Evolutionary conservation across 139 green algal genomes (phyloP), one percentile per base, ranked within the genome.

Genomic region (Coccomyxa sp.): DNA sequence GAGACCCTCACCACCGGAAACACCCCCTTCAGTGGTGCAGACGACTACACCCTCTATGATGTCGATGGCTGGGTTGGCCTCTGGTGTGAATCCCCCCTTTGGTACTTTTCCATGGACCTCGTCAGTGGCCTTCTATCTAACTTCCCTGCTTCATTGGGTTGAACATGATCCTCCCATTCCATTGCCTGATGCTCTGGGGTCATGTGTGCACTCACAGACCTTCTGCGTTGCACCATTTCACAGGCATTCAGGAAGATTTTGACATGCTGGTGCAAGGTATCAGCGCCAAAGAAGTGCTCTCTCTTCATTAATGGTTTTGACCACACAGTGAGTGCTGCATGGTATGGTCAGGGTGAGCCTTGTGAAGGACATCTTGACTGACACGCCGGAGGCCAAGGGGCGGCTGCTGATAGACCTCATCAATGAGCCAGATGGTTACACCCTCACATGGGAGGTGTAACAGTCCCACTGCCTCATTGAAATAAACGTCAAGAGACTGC

Each of bases 361-460:
- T 15, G 13, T 82, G 66, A 80, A 31, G 21, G 31, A 66, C 30
- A 45, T 83, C 3, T 28, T 80, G 45, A 12, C 82, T 66, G 75
- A 51, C 13, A 18, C 25, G 17, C 67, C 80, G 21, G 32, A 38
- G 14, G 23, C 60, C 7, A 51, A 83, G 51, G 78, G 80, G 38
- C 58, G 74, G 38, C 78, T 86, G 77, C 58, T 86, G 58, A 57
- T 86, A 23, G 83, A 86, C 51, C 31, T 86, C 21, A 82, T 86
- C 77, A 86, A 86, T 80, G 83, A 86, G 67, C 82, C 82, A 59
- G 79, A 77, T 82, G 79, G 63, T 16, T 77, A 31, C n/a, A 38
- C 23, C 71, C 71, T 77, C 27, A 77, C 71, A 30, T 77, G 71
- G 71, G 71, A 77, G 21, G 71, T 77, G 12, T 51, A 11, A 12